phyloP scores from a whole-genome alignment of 1,284 basidiomycete genomes.

The Naganishia sp. region DNA sequence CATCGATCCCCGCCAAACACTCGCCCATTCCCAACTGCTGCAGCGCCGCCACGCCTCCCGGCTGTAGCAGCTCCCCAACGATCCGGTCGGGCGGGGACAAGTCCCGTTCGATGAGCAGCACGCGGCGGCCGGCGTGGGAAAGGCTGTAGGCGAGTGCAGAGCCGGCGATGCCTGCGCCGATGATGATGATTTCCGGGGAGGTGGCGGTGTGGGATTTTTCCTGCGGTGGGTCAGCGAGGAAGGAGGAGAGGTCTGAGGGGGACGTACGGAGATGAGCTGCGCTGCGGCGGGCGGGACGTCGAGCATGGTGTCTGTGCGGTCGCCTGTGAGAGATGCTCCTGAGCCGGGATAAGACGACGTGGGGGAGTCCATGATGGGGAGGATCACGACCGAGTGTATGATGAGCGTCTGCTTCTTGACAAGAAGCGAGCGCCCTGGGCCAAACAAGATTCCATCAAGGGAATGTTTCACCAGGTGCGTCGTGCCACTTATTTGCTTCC shows the following conservation, averaged over 20 bases:
- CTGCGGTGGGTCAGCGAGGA: not conserved
- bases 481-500: constrained; percentile 13
- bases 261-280: constrained; percentile 10
- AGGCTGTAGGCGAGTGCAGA: constrained; percentile 63
- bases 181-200: constrained; percentile 63
- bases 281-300: constrained; percentile 3
- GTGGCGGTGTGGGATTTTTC: constrained; percentile 1
- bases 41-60: constrained; percentile 81
- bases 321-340: constrained; percentile 1
- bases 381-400: not conserved
- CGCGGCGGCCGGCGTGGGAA: constrained; percentile 55
- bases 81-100: constrained; percentile 92
- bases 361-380: no score
- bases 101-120: constrained; percentile 83
- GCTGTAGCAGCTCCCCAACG: constrained; percentile 95
- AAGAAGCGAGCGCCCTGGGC: not conserved
- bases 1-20: constrained; percentile 79
- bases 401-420: not conserved
- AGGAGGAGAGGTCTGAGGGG: no score
- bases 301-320: constrained; percentile 14
- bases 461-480: not conserved
- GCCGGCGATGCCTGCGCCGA: constrained; percentile 88
- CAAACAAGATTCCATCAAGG: not conserved
- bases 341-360: constrained; percentile 16
- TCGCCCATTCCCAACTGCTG: constrained; percentile 71